Conservation (phyloP, 2,329 filamentous ascomycete genomes). For the Aspergillus latus region DNA sequence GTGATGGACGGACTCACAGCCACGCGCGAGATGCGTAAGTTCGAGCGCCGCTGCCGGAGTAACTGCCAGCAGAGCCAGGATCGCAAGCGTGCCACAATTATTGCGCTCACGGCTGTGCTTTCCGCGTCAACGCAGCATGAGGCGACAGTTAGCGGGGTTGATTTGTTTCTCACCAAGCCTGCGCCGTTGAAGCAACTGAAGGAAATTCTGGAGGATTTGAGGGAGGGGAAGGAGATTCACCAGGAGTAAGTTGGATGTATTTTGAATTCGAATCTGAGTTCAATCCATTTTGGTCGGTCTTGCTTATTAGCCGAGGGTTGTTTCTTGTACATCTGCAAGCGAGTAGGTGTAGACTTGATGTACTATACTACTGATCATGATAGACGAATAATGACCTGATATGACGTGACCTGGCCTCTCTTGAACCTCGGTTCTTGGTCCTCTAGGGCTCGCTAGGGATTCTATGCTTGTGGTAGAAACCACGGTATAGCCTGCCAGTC, state of each 20-base stretch:
- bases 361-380: background rate
- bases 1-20: constrained; percentile 35
- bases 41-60: constrained; percentile 17
- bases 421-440: too few species aligned
- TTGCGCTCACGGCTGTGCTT: constrained; percentile 29
- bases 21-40: constrained; percentile 29
- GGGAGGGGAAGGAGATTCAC: background rate
- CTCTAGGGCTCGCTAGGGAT: too few species aligned
- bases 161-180: constrained; percentile 33
- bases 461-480: too few species aligned
- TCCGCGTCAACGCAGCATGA: constrained; percentile 30
- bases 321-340: background rate
- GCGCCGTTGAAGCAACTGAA: constrained; percentile 25
- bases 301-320: too few species aligned
- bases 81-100: constrained; percentile 18
- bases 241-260: background rate
- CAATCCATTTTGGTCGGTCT: background rate
- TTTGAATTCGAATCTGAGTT: background rate
- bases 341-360: background rate
- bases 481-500: too few species aligned
- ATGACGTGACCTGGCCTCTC: background rate
- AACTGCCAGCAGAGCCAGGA: background rate
- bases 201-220: background rate
- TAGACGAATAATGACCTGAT: background rate
- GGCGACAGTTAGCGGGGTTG: constrained; percentile 27